Evolutionary conservation across 768 basidiomycete species (phyloP), one percentile per base, ranked within the genome.

Genomic region (Russula ochroleuca): DNA sequence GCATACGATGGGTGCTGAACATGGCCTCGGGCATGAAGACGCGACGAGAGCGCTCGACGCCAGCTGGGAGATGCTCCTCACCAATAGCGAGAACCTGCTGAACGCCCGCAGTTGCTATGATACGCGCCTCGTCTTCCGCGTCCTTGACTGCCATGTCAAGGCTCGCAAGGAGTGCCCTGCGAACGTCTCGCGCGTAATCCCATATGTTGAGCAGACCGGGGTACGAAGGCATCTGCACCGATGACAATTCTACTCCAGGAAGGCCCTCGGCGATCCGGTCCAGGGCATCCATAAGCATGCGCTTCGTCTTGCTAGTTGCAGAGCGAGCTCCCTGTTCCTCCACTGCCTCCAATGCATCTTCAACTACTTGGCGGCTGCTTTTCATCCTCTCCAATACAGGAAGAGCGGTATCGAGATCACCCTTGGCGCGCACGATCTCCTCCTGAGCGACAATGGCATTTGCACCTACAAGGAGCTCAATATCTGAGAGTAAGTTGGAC

Each of bases 1-100:
- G 61, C 9, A 80, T 74, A 33, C 76, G 73, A 25, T 78, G 79
- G 48, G 81, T 75, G 59, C 83, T 84, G 77, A 98, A 99, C 97
- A 99, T 98, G 15, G 93, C 96, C 72, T 96, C 90, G n/a, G 96
- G 92, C 78, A 92, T 85, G 80, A 99, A 99, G 14, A 96, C 85
- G 31, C 92, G 81, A 61, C 85, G 81, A 54, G 84, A 85, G 45
- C 92, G 80, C 73, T 94, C 92, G 25, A 93, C 92, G 62, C 86
- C 88, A 56, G 81, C 81, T 1, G 90, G 90, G 17, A 99, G 83
- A 75, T 91, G 84, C 61, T 78, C 78, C 63, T 96, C 88, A 21
- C 85, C 94, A 21, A 97, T 77, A 19, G 80, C 75, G 45, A 79
- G 77, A 65, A 97, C 83, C 66, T 80, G 80, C 38, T 82, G 76